Evolutionary conservation across 345 rosid genomes (phyloP).

Genomic region (Pseudoturritis turrita): DNA sequence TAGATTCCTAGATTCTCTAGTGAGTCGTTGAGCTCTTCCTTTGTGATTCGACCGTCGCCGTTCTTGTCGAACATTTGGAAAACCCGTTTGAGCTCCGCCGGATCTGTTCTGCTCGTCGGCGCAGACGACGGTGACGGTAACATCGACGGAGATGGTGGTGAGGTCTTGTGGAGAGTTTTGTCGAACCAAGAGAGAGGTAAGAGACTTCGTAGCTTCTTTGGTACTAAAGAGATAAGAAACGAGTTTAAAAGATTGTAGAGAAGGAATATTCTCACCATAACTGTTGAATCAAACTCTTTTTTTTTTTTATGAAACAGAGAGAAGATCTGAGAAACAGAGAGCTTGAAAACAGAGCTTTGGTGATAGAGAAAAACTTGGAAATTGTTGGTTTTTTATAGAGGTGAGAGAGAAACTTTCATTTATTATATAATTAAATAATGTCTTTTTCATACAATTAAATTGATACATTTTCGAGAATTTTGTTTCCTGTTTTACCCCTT

Average conservation of each 20-base stretch:
- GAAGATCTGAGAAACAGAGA: constrained; percentile 4
- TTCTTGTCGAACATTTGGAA: constrained; percentile 37
- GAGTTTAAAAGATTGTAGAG: constrained; percentile 28
- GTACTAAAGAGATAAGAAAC: constrained; percentile 29
- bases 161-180: constrained; percentile 18
- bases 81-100: constrained; percentile 28
- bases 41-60: constrained; percentile 33
- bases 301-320: constrained; percentile 8
- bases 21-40: constrained; percentile 32
- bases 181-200: constrained; percentile 33
- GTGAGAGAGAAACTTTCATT: not conserved
- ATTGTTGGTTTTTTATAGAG: not conserved
- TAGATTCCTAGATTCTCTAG: constrained; percentile 36
- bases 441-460: not conserved
- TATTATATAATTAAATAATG: not conserved
- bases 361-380: constrained; percentile 15
- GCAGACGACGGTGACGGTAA: not conserved
- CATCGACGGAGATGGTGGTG: constrained; percentile 7
- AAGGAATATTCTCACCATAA: constrained; percentile 31
- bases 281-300: constrained; percentile 3
- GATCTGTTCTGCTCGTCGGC: constrained; percentile 4
- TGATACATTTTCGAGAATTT: not conserved
- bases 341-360: constrained; percentile 21
- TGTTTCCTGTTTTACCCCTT: not conserved
- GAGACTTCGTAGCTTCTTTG: constrained; percentile 24